A percentile compares a stretch with the other conserved stretches of the same genome.
These are phyloP conservation scores for Carex pumila DNA, from an alignment of 176 grass and related monocot genomes.

Conservation along the genomic window DNA sequence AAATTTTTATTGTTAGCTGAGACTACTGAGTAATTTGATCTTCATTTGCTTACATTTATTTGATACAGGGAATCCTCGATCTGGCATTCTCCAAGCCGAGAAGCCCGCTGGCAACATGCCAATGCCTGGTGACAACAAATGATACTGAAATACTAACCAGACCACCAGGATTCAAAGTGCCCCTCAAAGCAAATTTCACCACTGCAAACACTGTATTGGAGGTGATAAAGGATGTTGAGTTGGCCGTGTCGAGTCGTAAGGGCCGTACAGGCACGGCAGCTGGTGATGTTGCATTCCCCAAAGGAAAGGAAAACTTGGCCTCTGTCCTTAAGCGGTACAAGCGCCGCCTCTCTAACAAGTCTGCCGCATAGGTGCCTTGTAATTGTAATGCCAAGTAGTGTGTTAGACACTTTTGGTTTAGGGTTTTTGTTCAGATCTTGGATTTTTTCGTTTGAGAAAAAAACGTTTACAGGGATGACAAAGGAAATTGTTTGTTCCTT, in stretches of 20 bases:
- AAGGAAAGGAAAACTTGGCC: conserved; percentile 97
- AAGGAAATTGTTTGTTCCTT: conserved; percentile 15
- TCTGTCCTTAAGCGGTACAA: conserved; percentile 97
- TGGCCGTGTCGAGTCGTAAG: conserved; percentile 66
- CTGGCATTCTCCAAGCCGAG: conserved; percentile 78
- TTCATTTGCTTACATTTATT: not conserved
- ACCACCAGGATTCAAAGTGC: not conserved
- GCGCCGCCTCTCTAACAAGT: conserved; percentile 65
- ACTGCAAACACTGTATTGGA: conserved; percentile 52
- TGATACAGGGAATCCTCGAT: conserved; percentile 70
- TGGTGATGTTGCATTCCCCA: conserved; percentile 91
- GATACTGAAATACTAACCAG: conserved; percentile 26
- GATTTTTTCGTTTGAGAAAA: conserved; percentile 66
- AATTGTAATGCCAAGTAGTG: not conserved
- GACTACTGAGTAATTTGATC: not conserved
- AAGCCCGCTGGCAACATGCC: conserved; percentile 28
- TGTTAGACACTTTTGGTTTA: conserved; percentile 22
- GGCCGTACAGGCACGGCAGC: conserved; percentile 85
- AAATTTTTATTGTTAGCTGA: not conserved
- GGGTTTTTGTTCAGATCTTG: conserved; percentile 30
- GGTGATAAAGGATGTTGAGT: conserved; percentile 81
- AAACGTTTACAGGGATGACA: conserved; percentile 30
- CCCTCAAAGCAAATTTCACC: conserved; percentile 50
- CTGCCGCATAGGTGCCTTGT: conserved; percentile 14
- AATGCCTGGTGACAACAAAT: conserved; percentile 41